Evolutionary conservation across 257 asterid genomes (phyloP).

Genomic region (Cruciata laevipes): DNA sequence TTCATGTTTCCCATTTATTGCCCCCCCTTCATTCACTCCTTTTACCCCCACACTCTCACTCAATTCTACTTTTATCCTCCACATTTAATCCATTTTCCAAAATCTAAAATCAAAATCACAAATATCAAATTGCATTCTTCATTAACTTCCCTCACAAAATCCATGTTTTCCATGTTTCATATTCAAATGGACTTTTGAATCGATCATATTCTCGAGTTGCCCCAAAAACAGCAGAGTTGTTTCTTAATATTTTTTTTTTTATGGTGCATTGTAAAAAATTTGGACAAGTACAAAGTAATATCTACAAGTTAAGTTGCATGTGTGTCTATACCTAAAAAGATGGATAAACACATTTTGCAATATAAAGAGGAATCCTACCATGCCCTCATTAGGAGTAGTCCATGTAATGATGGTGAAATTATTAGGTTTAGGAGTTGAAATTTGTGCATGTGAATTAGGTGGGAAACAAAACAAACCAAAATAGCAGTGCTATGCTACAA

Average conservation of each 20-base stretch:
- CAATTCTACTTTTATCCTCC: neutral
- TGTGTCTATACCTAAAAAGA: neutral
- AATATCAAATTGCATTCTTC: too few species aligned
- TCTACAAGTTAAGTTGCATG: neutral
- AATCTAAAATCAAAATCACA: too few species aligned
- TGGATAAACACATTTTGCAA: neutral
- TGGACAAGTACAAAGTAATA: neutral
- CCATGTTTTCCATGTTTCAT: too few species aligned
- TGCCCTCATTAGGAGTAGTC: neutral
- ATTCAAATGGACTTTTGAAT: too few species aligned
- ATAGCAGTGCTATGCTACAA: neutral
- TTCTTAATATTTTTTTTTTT: too few species aligned
- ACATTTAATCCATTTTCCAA: too few species aligned
- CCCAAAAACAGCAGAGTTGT: too few species aligned
- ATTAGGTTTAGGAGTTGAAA: neutral
- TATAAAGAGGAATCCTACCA: neutral
- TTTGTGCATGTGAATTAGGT: neutral
- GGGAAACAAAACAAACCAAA: neutral
- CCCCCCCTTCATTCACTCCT: neutral
- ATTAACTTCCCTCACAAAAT: too few species aligned
- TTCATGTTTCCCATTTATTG: constrained; percentile 26
- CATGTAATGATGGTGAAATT: neutral
- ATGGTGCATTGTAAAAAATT: too few species aligned
- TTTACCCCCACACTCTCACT: constrained; percentile 12
- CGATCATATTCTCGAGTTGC: too few species aligned